Percentiles rank a stretch among this genome's conserved stretches.
phyloP scores from a whole-genome alignment of 2,329 filamentous ascomycete genomes.

The Ascochyta pisi region DNA sequence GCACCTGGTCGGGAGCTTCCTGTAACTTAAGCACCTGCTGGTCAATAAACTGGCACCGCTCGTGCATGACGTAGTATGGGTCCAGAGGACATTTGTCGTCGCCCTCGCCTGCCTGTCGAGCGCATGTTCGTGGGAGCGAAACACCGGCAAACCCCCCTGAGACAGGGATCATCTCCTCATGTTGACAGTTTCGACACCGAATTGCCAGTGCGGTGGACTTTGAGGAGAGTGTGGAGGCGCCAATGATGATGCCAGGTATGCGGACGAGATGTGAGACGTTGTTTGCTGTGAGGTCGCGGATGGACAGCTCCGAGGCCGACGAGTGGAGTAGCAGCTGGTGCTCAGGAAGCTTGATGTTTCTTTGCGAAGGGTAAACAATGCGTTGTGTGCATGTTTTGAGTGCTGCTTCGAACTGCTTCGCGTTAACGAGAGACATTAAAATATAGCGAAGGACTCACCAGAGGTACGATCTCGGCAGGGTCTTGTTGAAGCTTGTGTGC shows the following conservation, averaged over 20 bases:
- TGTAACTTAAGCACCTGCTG: constrained; percentile 98
- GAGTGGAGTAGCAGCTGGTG: constrained; percentile 97
- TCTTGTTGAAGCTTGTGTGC: constrained; percentile 89
- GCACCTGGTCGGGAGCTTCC: constrained; percentile 95
- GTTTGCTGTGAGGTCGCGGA: constrained; percentile 89
- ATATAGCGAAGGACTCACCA: constrained; percentile 64
- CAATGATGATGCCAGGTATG: constrained; percentile 97
- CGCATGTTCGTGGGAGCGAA: constrained; percentile 81
- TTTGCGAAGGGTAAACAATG: constrained; percentile 84
- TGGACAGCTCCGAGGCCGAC: constrained; percentile 86
- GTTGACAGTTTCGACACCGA: constrained; percentile 85
- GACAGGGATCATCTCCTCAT: constrained; percentile 73
- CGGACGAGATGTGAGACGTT: constrained; percentile 94
- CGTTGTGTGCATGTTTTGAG: constrained; percentile 89
- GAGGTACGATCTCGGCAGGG: constrained; percentile 88
- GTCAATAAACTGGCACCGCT: constrained; percentile 93
- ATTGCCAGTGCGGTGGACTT: constrained; percentile 89
- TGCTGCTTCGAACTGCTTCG: constrained; percentile 80
- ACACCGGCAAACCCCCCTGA: constrained; percentile 88
- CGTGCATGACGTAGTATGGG: constrained; percentile 94
- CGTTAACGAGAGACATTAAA: constrained; percentile 21
- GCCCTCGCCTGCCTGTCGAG: constrained; percentile 66
- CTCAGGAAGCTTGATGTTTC: constrained; percentile 74
- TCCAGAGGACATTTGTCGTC: constrained; percentile 89
- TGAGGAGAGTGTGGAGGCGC: constrained; percentile 93